Percentiles rank a stretch among this genome's conserved stretches.
These are phyloP conservation scores for Globisporangium acanthophoron DNA, from an alignment of 352 stramenopile genomes.

Conservation along the genomic window DNA sequence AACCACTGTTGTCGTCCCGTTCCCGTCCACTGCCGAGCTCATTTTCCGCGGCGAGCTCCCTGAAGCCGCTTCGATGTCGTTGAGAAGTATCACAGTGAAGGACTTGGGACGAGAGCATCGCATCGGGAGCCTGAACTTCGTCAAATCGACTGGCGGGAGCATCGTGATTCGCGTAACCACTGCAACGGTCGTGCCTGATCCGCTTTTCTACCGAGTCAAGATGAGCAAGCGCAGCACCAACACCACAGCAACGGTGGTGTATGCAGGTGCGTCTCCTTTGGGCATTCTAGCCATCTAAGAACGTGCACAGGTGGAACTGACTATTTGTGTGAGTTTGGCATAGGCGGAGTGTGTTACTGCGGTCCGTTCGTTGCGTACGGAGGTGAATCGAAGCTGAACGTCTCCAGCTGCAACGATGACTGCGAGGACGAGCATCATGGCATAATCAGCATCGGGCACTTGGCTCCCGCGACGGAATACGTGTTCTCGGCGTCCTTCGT, in stretches of 20 bases:
- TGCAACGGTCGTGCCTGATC: constrained; percentile 1
- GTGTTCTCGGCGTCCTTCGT: constrained; percentile 28
- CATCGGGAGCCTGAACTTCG: constrained; percentile 17
- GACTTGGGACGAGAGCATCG: constrained; percentile 7
- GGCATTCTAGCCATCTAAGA: not conserved
- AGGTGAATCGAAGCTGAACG: not conserved
- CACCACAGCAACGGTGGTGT: constrained; percentile 11
- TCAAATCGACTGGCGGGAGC: constrained; percentile 38
- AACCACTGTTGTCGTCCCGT: constrained; percentile 14
- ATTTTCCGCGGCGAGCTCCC: constrained; percentile 25
- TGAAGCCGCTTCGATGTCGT: constrained; percentile 24
- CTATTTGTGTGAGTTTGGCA: not conserved
- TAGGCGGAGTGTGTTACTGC: constrained; percentile 34
- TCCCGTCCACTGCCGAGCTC: constrained; percentile 20
- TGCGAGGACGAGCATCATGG: constrained; percentile 24
- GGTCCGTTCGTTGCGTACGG: constrained; percentile 9
- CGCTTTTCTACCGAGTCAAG: constrained; percentile 32
- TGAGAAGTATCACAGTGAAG: constrained; percentile 30
- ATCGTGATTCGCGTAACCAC: constrained; percentile 20
- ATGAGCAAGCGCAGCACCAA: constrained; percentile 10
- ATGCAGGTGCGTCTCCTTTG: constrained; percentile 24
- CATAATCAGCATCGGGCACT: constrained; percentile 25
- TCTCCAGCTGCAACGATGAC: constrained; percentile 16
- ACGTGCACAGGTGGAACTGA: not conserved
- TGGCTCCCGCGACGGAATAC: constrained; percentile 27